Evolutionary conservation across 345 rosid species (phyloP), one percentile per base, ranked within the genome.

Genomic region (Rhodomyrtus tomentosa): DNA sequence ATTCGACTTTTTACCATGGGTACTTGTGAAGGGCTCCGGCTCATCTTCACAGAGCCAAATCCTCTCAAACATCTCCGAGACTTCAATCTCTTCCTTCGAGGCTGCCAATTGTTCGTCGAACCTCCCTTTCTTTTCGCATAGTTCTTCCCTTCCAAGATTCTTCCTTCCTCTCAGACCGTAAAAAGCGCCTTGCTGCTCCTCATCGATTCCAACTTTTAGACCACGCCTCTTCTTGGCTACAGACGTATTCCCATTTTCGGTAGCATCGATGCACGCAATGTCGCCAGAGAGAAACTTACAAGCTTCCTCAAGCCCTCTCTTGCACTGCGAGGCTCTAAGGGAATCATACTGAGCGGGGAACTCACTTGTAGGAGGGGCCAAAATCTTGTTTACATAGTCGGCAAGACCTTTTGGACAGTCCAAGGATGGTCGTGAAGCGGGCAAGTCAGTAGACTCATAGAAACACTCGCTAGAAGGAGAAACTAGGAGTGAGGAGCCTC

Each of bases 51-150:
- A 90, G 22, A 91, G 88, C 85, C 89, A 58, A 25, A 92, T 85
- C 87, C 88, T 92, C 84, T 93, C 98, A 84, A 93, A 94, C 92
- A 89, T 80, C 83, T 95, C 94, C 15, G 94, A 91, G 42, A 94
- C 87, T 51, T 92, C 92, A 0, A 56, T 84, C 86, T 93, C 91
- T 42, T 89, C 89, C 24, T 9, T 80, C 10, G 22, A 84, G 53
- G 87, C 88, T 27, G 96, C 93, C 0, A 88, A 89, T 36, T 91
- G 93, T 85, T 95, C 92, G 83, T 83, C 90, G 83, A 90, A 89
- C 90, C 94, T 93, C 58, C 84, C 94, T 85, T 89, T 92, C 12
- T 80, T 90, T 20, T 87, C 76, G 83, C 90, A 92, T 56, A 82
- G 87, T 80, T 89, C 81, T 81, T 56, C 95, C 22, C 94, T 87